Evolutionary conservation across 2,329 filamentous ascomycete species (phyloP).

Genomic region (Trichoderma breve): DNA sequence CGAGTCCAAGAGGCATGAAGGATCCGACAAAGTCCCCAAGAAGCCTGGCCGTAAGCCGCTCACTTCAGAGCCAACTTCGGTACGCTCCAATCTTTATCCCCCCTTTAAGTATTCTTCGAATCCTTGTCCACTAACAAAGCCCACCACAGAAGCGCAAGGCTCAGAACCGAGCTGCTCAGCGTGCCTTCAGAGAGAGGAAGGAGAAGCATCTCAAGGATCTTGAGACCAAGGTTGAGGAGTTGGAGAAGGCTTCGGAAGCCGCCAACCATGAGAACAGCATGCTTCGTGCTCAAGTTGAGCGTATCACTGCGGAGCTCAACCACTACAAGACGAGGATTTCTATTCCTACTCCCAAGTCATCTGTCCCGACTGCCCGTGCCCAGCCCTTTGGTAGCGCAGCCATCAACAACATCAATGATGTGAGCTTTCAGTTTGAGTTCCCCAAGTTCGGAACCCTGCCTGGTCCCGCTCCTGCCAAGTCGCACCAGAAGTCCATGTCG

Average conservation of each 20-base stretch:
- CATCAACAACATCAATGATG: conserved; percentile 63
- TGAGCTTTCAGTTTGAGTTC: conserved; percentile 93
- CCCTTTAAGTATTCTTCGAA: conserved; percentile 9
- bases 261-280: conserved; percentile 82
- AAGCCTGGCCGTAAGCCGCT: conserved; percentile 95
- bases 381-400: conserved; percentile 44
- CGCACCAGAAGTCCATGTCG: conserved; percentile 30
- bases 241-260: conserved; percentile 79
- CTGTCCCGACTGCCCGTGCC: conserved; percentile 40
- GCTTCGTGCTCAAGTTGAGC: conserved; percentile 83
- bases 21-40: conserved; percentile 82
- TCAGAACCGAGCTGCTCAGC: conserved; percentile 88
- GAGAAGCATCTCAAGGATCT: conserved; percentile 86
- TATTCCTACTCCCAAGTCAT: conserved; percentile 44
- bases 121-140: neutral
- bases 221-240: conserved; percentile 71
- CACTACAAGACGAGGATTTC: conserved; percentile 89
- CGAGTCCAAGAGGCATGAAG: conserved; percentile 70
- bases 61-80: conserved; percentile 91
- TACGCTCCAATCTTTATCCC: conserved; percentile 51
- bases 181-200: conserved; percentile 91
- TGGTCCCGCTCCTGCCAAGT: conserved; percentile 38
- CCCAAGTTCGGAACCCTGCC: conserved; percentile 83
- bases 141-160: conserved; percentile 80
- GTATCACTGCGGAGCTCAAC: conserved; percentile 77